phyloP scores from a whole-genome alignment of 2,329 filamentous ascomycete species.

The Fusarium euwallaceae region DNA sequence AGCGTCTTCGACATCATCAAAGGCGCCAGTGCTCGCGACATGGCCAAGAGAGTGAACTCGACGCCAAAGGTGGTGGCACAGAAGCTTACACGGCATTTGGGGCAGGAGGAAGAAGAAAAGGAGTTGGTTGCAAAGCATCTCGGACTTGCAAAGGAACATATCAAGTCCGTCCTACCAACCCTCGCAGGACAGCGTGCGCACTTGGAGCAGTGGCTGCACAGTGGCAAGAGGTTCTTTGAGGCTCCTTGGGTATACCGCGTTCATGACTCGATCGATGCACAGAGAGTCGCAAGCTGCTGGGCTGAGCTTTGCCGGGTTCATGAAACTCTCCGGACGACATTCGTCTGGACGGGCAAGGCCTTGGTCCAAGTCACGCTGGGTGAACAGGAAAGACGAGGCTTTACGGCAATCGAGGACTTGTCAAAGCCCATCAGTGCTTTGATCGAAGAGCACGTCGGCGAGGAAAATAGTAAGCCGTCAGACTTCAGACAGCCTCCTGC shows the following conservation, averaged over 20 bases:
- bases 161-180: constrained; percentile 7
- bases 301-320: background rate
- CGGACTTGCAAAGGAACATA: background rate
- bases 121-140: background rate
- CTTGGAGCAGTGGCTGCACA: constrained; percentile 28
- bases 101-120: background rate
- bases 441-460: background rate
- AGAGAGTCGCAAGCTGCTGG: background rate
- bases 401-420: background rate
- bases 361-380: constrained; percentile 17
- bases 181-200: constrained; percentile 13
- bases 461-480: background rate
- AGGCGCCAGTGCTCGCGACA: constrained; percentile 5
- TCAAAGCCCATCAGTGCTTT: background rate
- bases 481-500: constrained; percentile 15
- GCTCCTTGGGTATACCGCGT: constrained; percentile 25
- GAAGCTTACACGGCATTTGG: no score
- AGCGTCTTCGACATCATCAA: constrained; percentile 31
- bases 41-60: background rate
- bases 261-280: background rate
- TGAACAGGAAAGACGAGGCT: background rate
- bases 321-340: constrained; percentile 21
- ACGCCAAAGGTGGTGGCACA: background rate
- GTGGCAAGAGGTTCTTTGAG: constrained; percentile 28
- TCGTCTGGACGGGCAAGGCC: background rate